Evolutionary conservation across 805 yeast genomes (phyloP).

Genomic region (Lachancea meyersii): DNA sequence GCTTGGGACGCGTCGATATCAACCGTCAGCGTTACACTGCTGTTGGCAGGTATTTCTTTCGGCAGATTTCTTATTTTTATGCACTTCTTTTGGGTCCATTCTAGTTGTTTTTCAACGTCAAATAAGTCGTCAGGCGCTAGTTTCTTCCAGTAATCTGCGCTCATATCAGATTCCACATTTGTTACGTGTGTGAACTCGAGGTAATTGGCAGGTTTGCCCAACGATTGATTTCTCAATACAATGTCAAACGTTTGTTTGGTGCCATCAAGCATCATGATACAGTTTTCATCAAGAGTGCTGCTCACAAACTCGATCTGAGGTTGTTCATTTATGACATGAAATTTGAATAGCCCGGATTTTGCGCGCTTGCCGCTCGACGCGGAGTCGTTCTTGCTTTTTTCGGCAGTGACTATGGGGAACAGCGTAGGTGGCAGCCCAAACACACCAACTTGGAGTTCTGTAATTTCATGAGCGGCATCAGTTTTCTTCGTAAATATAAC

Average conservation of each 20-base stretch:
- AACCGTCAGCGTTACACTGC: slow-evolving; percentile 18
- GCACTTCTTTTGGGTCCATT: slow-evolving; percentile 20
- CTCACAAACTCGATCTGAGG: slow-evolving; percentile 27
- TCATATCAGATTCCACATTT: slow-evolving; percentile 21
- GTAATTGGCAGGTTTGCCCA: slow-evolving; percentile 23
- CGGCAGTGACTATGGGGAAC: slow-evolving; percentile 15
- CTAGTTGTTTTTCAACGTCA: slow-evolving; percentile 23
- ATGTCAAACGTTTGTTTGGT: slow-evolving; percentile 19
- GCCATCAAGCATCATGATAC: slow-evolving; percentile 31
- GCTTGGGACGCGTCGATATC: slow-evolving; percentile 22
- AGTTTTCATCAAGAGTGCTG: slow-evolving; percentile 21
- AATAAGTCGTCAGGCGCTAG: slow-evolving; percentile 25
- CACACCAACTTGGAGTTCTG: slow-evolving; percentile 19
- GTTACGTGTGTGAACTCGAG: slow-evolving; percentile 20
- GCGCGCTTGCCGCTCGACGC: slow-evolving; percentile 7
- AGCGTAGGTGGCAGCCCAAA: slow-evolving; percentile 19
- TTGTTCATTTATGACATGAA: slow-evolving; percentile 27
- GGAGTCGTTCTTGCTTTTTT: slow-evolving; percentile 1
- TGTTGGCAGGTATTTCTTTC: slow-evolving; percentile 19
- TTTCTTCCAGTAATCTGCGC: slow-evolving; percentile 28
- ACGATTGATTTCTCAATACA: slow-evolving; percentile 25
- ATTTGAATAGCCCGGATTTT: slow-evolving; percentile 6
- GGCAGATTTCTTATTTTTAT: slow-evolving; percentile 19
- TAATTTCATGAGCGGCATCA: slow-evolving; percentile 9
- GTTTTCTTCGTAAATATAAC: slow-evolving; percentile 19